Percentiles rank a stretch among this genome's conserved stretches.
Evolutionary conservation across 768 basidiomycete species (phyloP).

Genomic region (Cubamyces sp.): DNA sequence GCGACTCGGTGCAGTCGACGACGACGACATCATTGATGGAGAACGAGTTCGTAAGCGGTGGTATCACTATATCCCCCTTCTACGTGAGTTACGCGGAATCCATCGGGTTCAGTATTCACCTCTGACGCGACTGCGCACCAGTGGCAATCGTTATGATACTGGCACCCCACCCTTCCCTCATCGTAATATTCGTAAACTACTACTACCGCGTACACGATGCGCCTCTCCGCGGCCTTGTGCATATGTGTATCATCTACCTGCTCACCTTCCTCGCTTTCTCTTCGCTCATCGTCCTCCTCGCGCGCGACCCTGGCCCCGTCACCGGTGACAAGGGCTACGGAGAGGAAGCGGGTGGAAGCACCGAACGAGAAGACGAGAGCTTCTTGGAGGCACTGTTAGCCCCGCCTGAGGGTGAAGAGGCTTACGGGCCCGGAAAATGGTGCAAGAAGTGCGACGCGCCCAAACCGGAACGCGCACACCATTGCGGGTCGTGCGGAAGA

Average conservation of each 20-base stretch:
- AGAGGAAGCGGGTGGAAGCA: conserved; percentile 28
- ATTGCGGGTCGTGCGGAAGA: conserved; percentile 68
- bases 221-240: conserved; percentile 50
- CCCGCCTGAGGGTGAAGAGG: conserved; percentile 46
- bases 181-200: conserved; percentile 69
- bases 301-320: conserved; percentile 76
- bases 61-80: conserved; percentile 27
- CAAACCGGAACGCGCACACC: conserved; percentile 81
- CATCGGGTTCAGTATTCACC: too few relatives aligned
- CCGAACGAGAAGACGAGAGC: conserved; percentile 42
- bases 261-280: conserved; percentile 72
- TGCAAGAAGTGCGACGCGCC: conserved; percentile 81
- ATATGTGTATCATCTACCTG: conserved; percentile 62
- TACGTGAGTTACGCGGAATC: conserved; percentile 12
- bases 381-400: conserved; percentile 65
- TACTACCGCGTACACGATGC: conserved; percentile 59
- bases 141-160: conserved; percentile 60
- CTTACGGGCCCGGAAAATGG: conserved; percentile 60
- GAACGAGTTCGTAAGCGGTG: conserved; percentile 18
- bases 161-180: conserved; percentile 74
- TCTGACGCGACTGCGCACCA: conserved; percentile 25
- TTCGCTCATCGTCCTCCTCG: conserved; percentile 73
- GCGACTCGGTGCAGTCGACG: conserved; percentile 17
- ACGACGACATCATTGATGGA: conserved; percentile 22
- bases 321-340: conserved; percentile 21